Evolutionary conservation across 2,329 filamentous ascomycete species (phyloP).

Genomic region (Sphaerulina musiva): DNA sequence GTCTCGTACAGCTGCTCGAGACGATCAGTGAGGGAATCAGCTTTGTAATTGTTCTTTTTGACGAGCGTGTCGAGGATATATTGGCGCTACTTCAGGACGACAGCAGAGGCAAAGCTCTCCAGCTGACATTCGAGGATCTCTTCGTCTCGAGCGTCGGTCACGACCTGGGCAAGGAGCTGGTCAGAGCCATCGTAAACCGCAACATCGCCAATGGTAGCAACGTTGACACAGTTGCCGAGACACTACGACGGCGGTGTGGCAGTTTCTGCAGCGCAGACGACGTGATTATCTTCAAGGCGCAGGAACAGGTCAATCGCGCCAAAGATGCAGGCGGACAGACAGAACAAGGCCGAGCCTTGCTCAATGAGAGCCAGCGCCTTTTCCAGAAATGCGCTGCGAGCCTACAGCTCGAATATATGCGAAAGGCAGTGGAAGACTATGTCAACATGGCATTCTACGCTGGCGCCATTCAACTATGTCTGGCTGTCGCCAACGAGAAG

Average conservation of each 20-base stretch:
- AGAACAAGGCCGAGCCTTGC: conserved; percentile 67
- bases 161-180: conserved; percentile 84
- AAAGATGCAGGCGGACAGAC: conserved; percentile 69
- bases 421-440: conserved; percentile 72
- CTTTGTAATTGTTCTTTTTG: conserved; percentile 89
- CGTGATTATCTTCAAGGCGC: conserved; percentile 96
- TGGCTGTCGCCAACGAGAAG: conserved; percentile 74
- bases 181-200: conserved; percentile 95
- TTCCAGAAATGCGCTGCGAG: conserved; percentile 84
- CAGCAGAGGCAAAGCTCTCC: conserved; percentile 61
- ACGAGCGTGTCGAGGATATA: conserved; percentile 87
- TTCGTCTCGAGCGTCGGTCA: conserved; percentile 75
- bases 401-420: conserved; percentile 67
- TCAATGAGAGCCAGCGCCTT: conserved; percentile 81
- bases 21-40: conserved; percentile 95
- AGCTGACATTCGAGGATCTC: conserved; percentile 79
- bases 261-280: conserved; percentile 97
- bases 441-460: conserved; percentile 81
- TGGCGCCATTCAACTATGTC: conserved; percentile 75
- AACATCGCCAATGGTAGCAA: conserved; percentile 97
- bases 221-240: conserved; percentile 93
- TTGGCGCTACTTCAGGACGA: conserved; percentile 66
- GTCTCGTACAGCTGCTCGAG: conserved; percentile 74
- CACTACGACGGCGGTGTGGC: conserved; percentile 82
- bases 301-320: conserved; percentile 86